Evolutionary conservation across 2,329 filamentous ascomycete genomes (phyloP), one percentile per base, ranked within the genome.

Genomic region (Pseudohalonectria lignicola): DNA sequence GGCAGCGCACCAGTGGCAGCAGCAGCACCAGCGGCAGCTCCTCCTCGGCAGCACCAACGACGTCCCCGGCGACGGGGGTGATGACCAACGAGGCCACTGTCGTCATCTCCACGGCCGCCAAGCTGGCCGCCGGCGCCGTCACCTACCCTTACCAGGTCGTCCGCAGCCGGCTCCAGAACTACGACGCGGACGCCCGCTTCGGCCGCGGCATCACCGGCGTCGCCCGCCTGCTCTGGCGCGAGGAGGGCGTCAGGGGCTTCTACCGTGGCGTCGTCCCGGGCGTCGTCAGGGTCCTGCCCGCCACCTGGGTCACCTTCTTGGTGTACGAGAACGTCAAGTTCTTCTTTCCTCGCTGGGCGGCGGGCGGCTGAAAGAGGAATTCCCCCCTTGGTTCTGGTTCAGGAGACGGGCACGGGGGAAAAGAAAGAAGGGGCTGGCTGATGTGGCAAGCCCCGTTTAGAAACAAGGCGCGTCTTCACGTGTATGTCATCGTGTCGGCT

Each of bases 101-200:
- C n/a, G 67, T 77, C 21, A 72, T 94, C 29, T 92, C 86, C 30
- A 85, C 82, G 19, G 60, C 76, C 4, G 81, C 86, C 34, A 98
- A 98, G 63, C 68, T 94, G 18, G 78, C 93, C 46, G 90, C 92
- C 1, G 87, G 87, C n/a, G 81, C 79, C 19, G 77, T 80, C 38
- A 95, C 90, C 7, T 98, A 96, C 55, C 92, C 92, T 2, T 94
- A 95, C 56, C 92, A 96, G 62, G 87, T 96, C 20, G 73, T 98
- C 36, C 71, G 92, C 43, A 86, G 86, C 46, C 71, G 92, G 32
- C 63, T 98, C 57, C 92, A 98, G 64, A 88, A 85, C 41, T 93
- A 94, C 58, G 73, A 92, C 56, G 84, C 86, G 3, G 79, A 83
- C 33, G 67, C 73, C 47, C 67, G 72, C 33, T 95, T 93, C 54